Base-by-base conservation (phyloP, 2,329 filamentous ascomycete genomes). In the Aspergillus pseudoglaucus region DNA sequence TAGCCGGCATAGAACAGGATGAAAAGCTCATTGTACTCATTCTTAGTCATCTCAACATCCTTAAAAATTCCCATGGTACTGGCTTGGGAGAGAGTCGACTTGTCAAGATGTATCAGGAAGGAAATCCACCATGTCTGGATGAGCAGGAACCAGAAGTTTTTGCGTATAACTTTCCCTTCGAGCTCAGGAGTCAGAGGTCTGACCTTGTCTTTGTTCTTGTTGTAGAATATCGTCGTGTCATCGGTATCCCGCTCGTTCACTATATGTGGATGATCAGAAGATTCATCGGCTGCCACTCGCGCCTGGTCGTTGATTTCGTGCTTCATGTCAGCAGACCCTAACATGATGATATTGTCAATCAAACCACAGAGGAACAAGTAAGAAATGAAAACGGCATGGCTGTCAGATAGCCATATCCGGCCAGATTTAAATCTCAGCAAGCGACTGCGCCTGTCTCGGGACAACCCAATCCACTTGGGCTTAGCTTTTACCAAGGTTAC, bases 1-100 rank as follows among this genome's bases (percentile, higher is more conserved):
- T 51, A 51, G 8, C 49, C 46, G n/a, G 42, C 49, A 46, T 46
- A 51, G 30, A 48, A 51, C 23, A 51, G 40, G n/a, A 49, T 49
- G 15, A 49, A 49, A 14, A 49, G 47, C n/a, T 46, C 23, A 38
- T 49, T 49, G 12, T 49, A 49, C 39, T 49, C 47, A 37, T 49
- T 46, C 30, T 49, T 46, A 3, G 43, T 35, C 47, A 49, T 49
- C 10, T 49, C 18, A 6, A 49, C 43, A 18, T 49, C 47, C 15
- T 49, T 41, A 27, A 49, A 49, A 27, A 49, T 46, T 6, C 47
- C 47, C 47, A 49, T 49, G 4, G 47, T 49, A 46, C 47, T 46
- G 32, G 47, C 47, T 2, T 43, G 46, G 12, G 47, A 49, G 23
- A 49, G 47, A 3, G 47, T 49, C 14, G 47, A 44, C 39, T 44